Percentiles rank a stretch among this genome's conserved stretches.
These are phyloP conservation scores for Mariannaea sp. DNA, from an alignment of 2,329 filamentous ascomycete species.

Conservation along the genomic window DNA sequence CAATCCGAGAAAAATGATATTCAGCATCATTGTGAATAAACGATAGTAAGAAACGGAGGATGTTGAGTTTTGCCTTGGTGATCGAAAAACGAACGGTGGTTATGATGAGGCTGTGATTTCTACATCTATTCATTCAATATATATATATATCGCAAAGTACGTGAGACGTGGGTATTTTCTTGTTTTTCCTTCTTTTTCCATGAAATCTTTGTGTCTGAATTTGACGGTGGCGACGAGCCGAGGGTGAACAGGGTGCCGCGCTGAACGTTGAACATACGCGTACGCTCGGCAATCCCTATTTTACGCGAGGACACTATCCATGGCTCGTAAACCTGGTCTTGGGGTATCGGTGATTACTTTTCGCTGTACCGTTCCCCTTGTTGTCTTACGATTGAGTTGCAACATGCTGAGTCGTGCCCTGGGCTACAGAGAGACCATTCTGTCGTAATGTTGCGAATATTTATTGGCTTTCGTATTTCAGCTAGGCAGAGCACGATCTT, in stretches of 20 bases:
- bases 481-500: too few relatives aligned
- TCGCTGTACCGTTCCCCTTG: not conserved
- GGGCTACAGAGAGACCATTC: not conserved
- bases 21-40: slow-evolving; percentile 36
- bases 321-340: not conserved
- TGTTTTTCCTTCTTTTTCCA: too few relatives aligned
- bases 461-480: too few relatives aligned
- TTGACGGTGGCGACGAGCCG: not conserved
- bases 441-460: too few relatives aligned
- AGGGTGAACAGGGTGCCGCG: slow-evolving; percentile 1
- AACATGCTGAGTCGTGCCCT: not conserved
- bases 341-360: not conserved
- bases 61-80: too few relatives aligned
- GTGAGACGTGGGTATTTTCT: not conserved
- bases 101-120: not conserved
- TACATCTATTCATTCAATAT: not conserved
- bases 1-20: slow-evolving; percentile 29
- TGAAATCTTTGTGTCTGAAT: not conserved
- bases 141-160: not conserved
- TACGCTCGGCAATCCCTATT: slow-evolving; percentile 12
- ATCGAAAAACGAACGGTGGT: too few relatives aligned
- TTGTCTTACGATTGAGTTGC: not conserved
- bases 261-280: slow-evolving; percentile 9
- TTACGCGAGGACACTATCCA: not conserved
- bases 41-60: not conserved